phyloP scores from a whole-genome alignment of 73 alveolate species.

The Blepharisma japonicum region DNA sequence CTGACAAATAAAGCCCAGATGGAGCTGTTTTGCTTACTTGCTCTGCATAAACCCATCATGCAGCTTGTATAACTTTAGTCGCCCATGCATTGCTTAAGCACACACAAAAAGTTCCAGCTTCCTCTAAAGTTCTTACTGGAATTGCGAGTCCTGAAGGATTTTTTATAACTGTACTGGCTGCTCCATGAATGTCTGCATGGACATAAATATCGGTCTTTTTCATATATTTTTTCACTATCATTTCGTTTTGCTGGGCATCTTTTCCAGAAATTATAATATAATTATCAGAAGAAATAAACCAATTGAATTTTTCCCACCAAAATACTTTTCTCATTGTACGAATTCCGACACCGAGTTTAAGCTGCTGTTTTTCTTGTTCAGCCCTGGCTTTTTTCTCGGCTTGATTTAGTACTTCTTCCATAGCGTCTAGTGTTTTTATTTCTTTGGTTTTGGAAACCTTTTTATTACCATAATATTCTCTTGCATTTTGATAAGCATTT shows the following conservation, averaged over 20 bases:
- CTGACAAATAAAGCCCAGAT: constrained; percentile 65
- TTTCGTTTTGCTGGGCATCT: constrained; percentile 81
- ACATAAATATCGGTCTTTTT: constrained; percentile 71
- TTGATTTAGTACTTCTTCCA: constrained; percentile 61
- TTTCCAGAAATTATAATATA: constrained; percentile 77
- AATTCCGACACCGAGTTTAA: constrained; percentile 44
- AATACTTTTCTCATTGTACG: constrained; percentile 60
- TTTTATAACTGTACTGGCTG: constrained; percentile 78
- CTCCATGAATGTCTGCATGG: constrained; percentile 90
- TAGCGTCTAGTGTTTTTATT: constrained; percentile 64
- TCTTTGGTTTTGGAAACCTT: constrained; percentile 67
- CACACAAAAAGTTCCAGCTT: constrained; percentile 68
- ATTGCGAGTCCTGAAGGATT: constrained; percentile 64
- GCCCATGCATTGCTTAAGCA: constrained; percentile 87
- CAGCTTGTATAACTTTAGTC: constrained; percentile 65
- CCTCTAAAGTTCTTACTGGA: constrained; percentile 72
- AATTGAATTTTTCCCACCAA: constrained; percentile 89
- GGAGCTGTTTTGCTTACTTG: constrained; percentile 86
- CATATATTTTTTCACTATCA: constrained; percentile 73
- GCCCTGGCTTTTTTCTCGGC: constrained; percentile 80
- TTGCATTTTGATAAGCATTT: constrained; percentile 54
- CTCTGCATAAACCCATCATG: constrained; percentile 87
- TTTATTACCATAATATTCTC: constrained; percentile 66
- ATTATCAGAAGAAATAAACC: constrained; percentile 87
- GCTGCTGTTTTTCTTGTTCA: constrained; percentile 64